A percentile compares a stretch with the other conserved stretches of the same genome.
Evolutionary conservation across 106 monocot species (phyloP).

Genomic region (Phalaenopsis aphrodite): DNA sequence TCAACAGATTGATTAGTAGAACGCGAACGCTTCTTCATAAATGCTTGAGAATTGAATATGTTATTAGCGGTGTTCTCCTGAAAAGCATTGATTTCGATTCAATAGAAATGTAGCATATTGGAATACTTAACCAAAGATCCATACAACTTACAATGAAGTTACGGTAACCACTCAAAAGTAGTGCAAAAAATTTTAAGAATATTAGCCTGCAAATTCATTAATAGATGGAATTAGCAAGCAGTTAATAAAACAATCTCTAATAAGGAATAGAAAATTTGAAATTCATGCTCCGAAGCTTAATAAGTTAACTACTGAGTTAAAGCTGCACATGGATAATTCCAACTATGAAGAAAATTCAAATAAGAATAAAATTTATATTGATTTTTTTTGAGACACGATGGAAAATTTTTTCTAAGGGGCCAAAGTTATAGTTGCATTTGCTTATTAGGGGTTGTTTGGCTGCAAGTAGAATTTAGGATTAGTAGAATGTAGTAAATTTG

Average conservation of each 20-base stretch:
- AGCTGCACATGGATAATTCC: not conserved
- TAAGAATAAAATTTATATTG: not conserved
- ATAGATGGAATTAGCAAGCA: constrained; percentile 6
- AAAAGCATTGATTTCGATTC: constrained; percentile 1
- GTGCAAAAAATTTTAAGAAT: constrained; percentile 86
- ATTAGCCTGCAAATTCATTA: constrained; percentile 61
- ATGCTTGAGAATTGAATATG: constrained; percentile 91
- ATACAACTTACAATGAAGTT: constrained; percentile 85
- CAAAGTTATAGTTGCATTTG: not conserved
- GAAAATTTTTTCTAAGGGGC: not conserved
- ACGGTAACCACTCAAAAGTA: constrained; percentile 92
- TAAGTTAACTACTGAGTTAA: not conserved
- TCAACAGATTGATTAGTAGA: constrained; percentile 75
- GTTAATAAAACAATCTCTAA: not conserved
- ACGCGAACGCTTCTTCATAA: constrained; percentile 92
- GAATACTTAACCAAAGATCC: not conserved
- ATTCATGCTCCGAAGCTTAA: not conserved
- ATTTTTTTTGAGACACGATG: not conserved
- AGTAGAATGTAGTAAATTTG: too few species aligned
- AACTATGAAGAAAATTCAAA: not conserved
- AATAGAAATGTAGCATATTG: constrained; percentile 3
- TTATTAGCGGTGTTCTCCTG: constrained; percentile 68
- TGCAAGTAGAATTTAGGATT: too few species aligned
- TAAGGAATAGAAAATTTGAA: not conserved
- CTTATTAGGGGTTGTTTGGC: not conserved